Evolutionary conservation across 2,329 filamentous ascomycete species (phyloP).

Genomic region (Pseudogymnoascus sp.): DNA sequence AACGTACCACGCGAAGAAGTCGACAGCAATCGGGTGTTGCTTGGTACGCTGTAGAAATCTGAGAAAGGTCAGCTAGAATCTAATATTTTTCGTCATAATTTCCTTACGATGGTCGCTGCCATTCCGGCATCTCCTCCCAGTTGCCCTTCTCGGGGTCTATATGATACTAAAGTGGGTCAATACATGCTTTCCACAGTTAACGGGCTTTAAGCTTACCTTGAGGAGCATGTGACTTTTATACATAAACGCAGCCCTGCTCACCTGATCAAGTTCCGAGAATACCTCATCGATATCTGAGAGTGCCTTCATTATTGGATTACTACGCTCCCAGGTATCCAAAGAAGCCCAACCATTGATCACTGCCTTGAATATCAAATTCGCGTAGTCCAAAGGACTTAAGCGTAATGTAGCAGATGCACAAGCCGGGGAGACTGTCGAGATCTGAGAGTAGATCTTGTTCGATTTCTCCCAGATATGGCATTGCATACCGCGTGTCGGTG

Average conservation of each 20-base stretch:
- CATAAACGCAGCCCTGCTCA: slow-evolving; percentile 16
- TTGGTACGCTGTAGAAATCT: slow-evolving; percentile 13
- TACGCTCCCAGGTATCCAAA: slow-evolving; percentile 11
- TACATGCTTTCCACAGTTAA: not conserved
- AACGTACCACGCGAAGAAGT: slow-evolving; percentile 16
- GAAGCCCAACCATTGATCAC: slow-evolving; percentile 6
- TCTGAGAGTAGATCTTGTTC: slow-evolving; percentile 14
- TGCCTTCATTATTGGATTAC: slow-evolving; percentile 15
- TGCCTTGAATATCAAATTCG: slow-evolving; percentile 5
- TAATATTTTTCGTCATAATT: too few relatives aligned
- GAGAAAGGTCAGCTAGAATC: not conserved
- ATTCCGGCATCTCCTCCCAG: slow-evolving; percentile 15
- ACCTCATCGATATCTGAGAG: slow-evolving; percentile 15
- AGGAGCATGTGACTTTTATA: slow-evolving; percentile 16
- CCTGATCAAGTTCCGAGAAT: slow-evolving; percentile 16
- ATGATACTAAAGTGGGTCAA: slow-evolving; percentile 14
- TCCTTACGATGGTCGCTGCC: slow-evolving; percentile 17
- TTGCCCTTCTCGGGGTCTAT: slow-evolving; percentile 12
- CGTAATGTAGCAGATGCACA: not conserved
- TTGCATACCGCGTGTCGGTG: not conserved
- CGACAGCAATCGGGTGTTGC: slow-evolving; percentile 16
- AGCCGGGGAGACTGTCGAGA: not conserved
- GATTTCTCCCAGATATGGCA: slow-evolving; percentile 14
- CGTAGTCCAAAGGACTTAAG: not conserved
- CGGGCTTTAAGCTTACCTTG: slow-evolving; percentile 11